Evolutionary conservation across 2,329 filamentous ascomycete species (phyloP), one percentile per base, ranked within the genome.

Genomic region (Xylariaceae sp.): DNA sequence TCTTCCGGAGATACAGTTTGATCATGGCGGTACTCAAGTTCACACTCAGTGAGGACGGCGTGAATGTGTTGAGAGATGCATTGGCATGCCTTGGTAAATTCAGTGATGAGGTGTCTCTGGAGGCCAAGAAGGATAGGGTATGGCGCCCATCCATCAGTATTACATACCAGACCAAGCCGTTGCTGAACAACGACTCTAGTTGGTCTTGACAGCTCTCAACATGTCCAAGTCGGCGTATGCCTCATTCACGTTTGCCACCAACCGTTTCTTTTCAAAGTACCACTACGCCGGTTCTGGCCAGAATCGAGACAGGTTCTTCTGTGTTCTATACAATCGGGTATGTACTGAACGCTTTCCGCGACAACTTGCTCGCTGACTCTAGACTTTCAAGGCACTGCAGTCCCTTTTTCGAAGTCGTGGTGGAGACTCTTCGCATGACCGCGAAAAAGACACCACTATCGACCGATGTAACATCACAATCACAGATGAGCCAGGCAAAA

Each of bases 211-310:
- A 13, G 84, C 88, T 13, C 74, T 93, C 57, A 93, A 93, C 67
- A 81, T 82, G n/a, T 89, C 88, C 50, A 90, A 89, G 65, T 90
- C 89, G 4, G 88, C 87, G 16, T 92, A 92, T 67, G 84, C 86
- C 22, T 87, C 86, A 53, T 86, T 90, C 62, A 80, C 80, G 7
- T 83, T 92, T 48, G 76, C 86, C 41, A 79, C 81, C 39, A 80
- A 75, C 58, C 79, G 81, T 38, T 92, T 92, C 73, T 91, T 91
- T 71, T 81, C 84, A 6, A 80, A 79, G 34, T 93, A 91, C 69
- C 78, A 81, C 47, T 93, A 84, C 61, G 77, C 82, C 50, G 81
- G 80, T 17, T 71, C 63, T 33, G 68, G 73, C 7, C 75, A 78
- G 57, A 74, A 76, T 42, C 73, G 74, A 5, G 79, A 82, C 31